These are phyloP conservation scores for Cryoendolithus antarcticus DNA, from an alignment of 2,329 filamentous ascomycete species.

Conservation along the genomic window DNA sequence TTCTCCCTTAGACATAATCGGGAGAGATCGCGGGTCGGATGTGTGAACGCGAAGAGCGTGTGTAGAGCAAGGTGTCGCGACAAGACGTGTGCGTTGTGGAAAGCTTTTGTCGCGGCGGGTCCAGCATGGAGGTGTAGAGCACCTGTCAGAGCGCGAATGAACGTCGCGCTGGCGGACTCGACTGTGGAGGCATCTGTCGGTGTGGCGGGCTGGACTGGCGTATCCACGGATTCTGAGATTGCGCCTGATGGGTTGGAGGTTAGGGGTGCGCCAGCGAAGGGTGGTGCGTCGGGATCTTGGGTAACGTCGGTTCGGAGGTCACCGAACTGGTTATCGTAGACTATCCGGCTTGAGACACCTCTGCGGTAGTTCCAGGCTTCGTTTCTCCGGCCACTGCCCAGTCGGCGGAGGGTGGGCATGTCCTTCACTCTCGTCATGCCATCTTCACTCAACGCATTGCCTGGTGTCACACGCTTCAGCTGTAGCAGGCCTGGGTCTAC, in stretches of 20 bases:
- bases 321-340: constrained; percentile 78
- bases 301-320: constrained; percentile 36
- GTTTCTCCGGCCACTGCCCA: constrained; percentile 29
- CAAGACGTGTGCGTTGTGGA: constrained; percentile 74
- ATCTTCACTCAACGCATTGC: constrained; percentile 24
- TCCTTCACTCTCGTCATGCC: constrained; percentile 18
- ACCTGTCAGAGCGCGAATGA: constrained; percentile 74
- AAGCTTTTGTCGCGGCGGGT: constrained; percentile 62
- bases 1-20: constrained; percentile 77
- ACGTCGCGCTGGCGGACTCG: constrained; percentile 55
- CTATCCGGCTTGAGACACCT: constrained; percentile 62
- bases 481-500: constrained; percentile 87
- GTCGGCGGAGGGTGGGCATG: constrained; percentile 11
- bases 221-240: constrained; percentile 4
- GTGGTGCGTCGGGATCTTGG: constrained; percentile 1
- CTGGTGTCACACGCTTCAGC: constrained; percentile 45
- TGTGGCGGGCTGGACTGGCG: constrained; percentile 6
- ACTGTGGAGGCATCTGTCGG: constrained; percentile 27
- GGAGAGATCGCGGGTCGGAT: constrained; percentile 72
- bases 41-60: constrained; percentile 68
- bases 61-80: constrained; percentile 38
- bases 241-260: constrained; percentile 1
- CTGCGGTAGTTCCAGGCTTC: constrained; percentile 47
- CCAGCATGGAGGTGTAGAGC: constrained; percentile 79
- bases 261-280: constrained; percentile 2